Evolutionary conservation across 23 red algal species (phyloP), one percentile per base, ranked within the genome.

Genomic region (Chondrus crispus): DNA sequence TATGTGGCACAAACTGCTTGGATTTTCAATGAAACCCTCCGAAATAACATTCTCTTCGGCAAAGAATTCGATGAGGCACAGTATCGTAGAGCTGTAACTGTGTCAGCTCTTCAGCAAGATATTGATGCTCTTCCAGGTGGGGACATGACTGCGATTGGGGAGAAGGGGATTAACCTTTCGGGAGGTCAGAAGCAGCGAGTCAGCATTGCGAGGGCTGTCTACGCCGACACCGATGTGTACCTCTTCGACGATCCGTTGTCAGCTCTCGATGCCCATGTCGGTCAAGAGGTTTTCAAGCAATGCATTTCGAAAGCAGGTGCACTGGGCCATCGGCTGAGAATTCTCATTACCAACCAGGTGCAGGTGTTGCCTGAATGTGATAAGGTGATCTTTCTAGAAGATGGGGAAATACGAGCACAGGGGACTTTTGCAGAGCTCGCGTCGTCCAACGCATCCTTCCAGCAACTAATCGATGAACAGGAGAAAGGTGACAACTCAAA

Each of bases 121-220:
- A 88, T 99, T 70, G 88, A 88, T 44, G 91, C 96, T 30, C 91
- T 99, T 46, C 94, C 97, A 2, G 87, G 68, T 62, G 97, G 97
- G 20, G 94, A 99, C 84, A 46, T 81, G 78, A 99, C 97, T 0
- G 94, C 92, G 2, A 99, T 99, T 88, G 97, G 97, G 12, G 97
- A 99, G 50, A 99, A 99, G 69, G 97, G 97, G n/a, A 99, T 99
- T 64, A 99, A 99, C 83, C 91, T 99, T 7, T 91, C 82, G 35
- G 97, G 97, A 18, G 97, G 97, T 19, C 97, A 99, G 80, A 99
- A 99, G 37, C 94, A 96, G 74, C 88, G 97, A 14, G 95, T 99
- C 3, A 92, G 88, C 48, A 80, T 99, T 33, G 97, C 97, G 2
- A 86, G 97, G 5, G 91, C 94, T 35, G 89, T 96, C 33, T 99